Base-by-base conservation (phyloP, 345 rosid species). In the Aegle marmelos region DNA sequence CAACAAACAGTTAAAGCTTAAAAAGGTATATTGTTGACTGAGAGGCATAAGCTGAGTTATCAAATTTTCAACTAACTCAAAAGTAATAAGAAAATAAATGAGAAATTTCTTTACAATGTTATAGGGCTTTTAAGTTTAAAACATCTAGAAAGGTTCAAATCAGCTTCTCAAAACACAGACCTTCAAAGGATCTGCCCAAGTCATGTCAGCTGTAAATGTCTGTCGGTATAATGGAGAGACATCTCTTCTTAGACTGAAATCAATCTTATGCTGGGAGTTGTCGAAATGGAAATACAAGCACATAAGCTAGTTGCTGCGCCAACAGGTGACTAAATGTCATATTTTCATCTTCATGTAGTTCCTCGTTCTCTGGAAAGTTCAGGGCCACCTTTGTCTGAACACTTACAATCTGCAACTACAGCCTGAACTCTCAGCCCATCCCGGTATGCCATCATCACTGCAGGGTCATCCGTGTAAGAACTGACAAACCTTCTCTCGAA, bases 381-480 rank as follows among this genome's bases (percentile, higher is more conserved):
- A 31, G 58, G 5, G 8, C 76, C 54, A 6, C 24, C 77, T 63
- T 36, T 31, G 9, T n/a, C 28, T 7, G 36, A 41, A 56, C 11
- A 28, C 25, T 61, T 21, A 48, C 45, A 76, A 28, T 28, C 57
- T 16, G 21, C 28, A 61, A 41, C 62, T 21, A 62, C 9, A 39
- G 61, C 59, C 37, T 2, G 50, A 66, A 70, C 39, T 33, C 14
- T 59, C 21, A 71, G 17, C 25, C 50, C 34, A 61, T 50, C 62
- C 63, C 34, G 56, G 48, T 76, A 81, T 54, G 84, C 83, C 61
- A 48, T 64, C 62, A 76, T 33, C 31, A 81, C 69, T 36, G 81
- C 85, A 48, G 81, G 83, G 17, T 34, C 34, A 75, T 68, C 74
- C 70, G 63, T 70, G 58, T 30, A 81, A 21, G n/a, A 34, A 27